Percentiles rank a stretch among this genome's conserved stretches.
Evolutionary conservation across 2,329 filamentous ascomycete genomes (phyloP).

Genomic region (Nemania diffusa): DNA sequence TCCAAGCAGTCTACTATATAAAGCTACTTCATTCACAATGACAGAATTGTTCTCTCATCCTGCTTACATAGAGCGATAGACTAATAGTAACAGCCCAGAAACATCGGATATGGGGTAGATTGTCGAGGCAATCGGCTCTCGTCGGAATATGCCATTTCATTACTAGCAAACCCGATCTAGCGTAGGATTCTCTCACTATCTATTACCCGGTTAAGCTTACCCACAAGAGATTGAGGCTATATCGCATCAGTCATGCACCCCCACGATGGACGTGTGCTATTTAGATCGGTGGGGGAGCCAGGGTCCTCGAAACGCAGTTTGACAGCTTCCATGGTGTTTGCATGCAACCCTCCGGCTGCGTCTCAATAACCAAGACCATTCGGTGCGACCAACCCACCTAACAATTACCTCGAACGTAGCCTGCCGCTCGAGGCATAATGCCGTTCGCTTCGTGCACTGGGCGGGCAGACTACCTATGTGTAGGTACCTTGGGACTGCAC

Average conservation of each 20-base stretch:
- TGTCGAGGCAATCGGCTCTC: neutral
- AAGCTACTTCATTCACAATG: neutral
- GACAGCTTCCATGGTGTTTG: slow-evolving; percentile 25
- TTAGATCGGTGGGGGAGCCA: neutral
- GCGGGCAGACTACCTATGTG: neutral
- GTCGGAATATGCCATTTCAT: neutral
- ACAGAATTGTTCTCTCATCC: too few relatives aligned
- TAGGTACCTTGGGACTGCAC: neutral
- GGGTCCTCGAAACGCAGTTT: slow-evolving; percentile 17
- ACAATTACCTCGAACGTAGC: slow-evolving; percentile 27
- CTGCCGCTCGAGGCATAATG: slow-evolving; percentile 19
- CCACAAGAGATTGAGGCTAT: neutral
- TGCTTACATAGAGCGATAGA: neutral
- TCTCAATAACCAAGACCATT: slow-evolving; percentile 26
- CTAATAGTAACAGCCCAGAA: neutral
- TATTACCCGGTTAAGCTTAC: neutral
- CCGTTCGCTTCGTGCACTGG: slow-evolving; percentile 1
- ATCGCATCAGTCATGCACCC: neutral
- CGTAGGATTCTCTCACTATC: neutral
- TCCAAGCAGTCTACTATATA: neutral
- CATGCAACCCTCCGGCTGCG: slow-evolving; percentile 29
- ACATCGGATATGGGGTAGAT: neutral
- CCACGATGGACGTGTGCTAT: slow-evolving; percentile 13
- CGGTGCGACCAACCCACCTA: slow-evolving; percentile 13
- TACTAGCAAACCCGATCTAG: neutral